These are phyloP conservation scores for Thelonectria blattea DNA, from an alignment of 2,329 filamentous ascomycete genomes.

Conservation along the genomic window DNA sequence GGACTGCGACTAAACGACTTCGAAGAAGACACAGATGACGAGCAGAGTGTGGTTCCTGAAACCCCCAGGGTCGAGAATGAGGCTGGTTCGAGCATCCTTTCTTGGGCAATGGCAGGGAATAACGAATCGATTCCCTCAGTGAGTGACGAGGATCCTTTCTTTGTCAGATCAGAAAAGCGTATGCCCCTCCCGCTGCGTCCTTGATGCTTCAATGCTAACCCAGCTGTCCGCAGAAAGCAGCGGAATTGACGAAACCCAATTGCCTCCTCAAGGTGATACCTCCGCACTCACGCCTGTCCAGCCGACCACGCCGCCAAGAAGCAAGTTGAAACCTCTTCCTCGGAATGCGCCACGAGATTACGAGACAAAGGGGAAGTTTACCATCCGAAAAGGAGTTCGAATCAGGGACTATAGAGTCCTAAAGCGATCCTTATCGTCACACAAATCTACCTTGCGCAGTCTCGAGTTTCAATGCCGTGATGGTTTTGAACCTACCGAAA, in stretches of 20 bases:
- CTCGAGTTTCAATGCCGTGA: constrained; percentile 40
- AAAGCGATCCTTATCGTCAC: not conserved
- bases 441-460: constrained; percentile 10
- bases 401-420: constrained; percentile 40
- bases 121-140: too few species aligned
- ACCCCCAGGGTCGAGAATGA: not conserved
- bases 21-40: not conserved
- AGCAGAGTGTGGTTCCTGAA: too few species aligned
- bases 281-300: not conserved
- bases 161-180: constrained; percentile 7
- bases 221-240: not conserved
- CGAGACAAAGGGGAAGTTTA: constrained; percentile 37
- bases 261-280: not conserved
- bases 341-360: constrained; percentile 35
- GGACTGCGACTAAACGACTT: constrained; percentile 15
- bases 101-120: too few species aligned
- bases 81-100: too few species aligned
- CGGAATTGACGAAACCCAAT: not conserved
- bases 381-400: constrained; percentile 38
- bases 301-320: not conserved
- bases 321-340: constrained; percentile 36
- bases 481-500: constrained; percentile 38
- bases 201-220: not conserved
- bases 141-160: not conserved
- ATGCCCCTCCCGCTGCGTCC: not conserved